Conservation (phyloP, 805 yeast genomes). For the Kluyveromyces aestuarii region DNA sequence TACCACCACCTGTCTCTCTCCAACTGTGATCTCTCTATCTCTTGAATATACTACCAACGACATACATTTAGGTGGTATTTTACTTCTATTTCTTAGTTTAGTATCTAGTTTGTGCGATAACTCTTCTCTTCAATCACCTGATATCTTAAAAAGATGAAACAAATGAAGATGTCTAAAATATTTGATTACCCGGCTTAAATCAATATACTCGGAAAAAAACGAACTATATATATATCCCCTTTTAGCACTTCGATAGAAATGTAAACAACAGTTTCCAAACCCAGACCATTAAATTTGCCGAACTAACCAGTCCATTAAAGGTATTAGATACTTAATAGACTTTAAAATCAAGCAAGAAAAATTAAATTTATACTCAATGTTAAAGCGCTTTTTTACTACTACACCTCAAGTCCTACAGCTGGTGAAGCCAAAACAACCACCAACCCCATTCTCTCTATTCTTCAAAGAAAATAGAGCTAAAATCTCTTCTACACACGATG, state of each 20-base stretch:
- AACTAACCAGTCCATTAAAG: neutral
- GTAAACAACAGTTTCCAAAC: too few relatives aligned
- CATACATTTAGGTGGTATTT: neutral
- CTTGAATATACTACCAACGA: conserved; percentile 1
- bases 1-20: conserved; percentile 1
- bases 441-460: neutral
- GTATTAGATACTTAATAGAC: neutral
- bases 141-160: too few relatives aligned
- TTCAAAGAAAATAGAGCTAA: neutral
- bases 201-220: too few relatives aligned
- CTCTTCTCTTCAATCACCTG: too few relatives aligned
- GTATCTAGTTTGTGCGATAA: neutral
- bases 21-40: neutral
- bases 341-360: neutral
- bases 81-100: neutral
- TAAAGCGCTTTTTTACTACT: neutral
- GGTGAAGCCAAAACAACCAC: conserved; percentile 1
- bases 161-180: too few relatives aligned
- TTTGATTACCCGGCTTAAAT: too few relatives aligned
- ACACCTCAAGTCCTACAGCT: neutral
- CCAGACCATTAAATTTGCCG: too few relatives aligned
- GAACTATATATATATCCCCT: too few relatives aligned
- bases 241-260: too few relatives aligned
- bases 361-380: neutral
- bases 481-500: neutral